Evolutionary conservation across 495 filamentous ascomycete genomes (phyloP), one percentile per base, ranked within the genome.

Genomic region (Neurospora sp.): DNA sequence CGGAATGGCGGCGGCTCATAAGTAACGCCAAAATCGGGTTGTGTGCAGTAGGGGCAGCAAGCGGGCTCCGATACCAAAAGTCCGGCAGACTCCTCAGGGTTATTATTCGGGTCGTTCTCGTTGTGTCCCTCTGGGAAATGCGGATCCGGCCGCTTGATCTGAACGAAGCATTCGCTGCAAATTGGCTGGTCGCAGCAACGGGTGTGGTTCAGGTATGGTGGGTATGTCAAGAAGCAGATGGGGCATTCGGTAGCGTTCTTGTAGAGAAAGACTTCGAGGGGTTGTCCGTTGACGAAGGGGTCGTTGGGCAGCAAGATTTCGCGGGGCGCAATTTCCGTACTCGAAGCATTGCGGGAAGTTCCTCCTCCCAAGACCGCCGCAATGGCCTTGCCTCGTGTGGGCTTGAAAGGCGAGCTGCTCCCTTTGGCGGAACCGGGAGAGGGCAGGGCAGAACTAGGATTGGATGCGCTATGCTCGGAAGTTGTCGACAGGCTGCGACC

Each of bases 151-250:
- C 96, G 89, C 83, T 97, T 99, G 79, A 99, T 99, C 79, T 99
- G 96, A 10, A 99, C 96, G 77, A 99, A 99, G 80, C 96, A 99
- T 83, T 99, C 96, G 68, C 96, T 98, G 83, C 96, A 99, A 72
- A 99, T 98, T 7, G 93, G 87, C 79, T 99, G 96, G 77, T 97
- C 95, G 80, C 96, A 99, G 79, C 96, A 99, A 75, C 96, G 85
- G 3, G 96, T 98, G 68, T 91, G 92, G 80, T 99, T 98, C n/a
- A 98, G 84, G 78, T 96, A 97, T 3, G 95, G 94, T 4, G 96
- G 96, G 76, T 97, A 99, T 78, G 94, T 95, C 37, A 99, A 83
- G 79, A 98, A 96, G 83, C 96, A 99, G 71, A 99, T 97, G 27
- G 96, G 95, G 78, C 96, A 99, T 82, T 99, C 96, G 46, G 85